A percentile compares a stretch with the other conserved stretches of the same genome.
phyloP scores from a whole-genome alignment of 441 rosid genomes.

The Brassica hybrid region DNA sequence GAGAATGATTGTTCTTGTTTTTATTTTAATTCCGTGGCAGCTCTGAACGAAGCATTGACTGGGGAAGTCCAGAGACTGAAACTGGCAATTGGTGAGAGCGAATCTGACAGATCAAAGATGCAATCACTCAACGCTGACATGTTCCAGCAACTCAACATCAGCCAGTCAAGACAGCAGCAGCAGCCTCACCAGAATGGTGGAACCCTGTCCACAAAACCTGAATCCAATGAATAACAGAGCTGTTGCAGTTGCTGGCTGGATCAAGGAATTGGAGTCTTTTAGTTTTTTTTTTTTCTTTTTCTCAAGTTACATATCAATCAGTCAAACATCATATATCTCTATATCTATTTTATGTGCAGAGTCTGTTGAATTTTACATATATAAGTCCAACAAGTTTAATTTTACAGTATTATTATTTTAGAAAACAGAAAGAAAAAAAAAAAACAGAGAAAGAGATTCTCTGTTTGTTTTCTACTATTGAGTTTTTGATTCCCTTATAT shows the following conservation, averaged over 20 bases:
- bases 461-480: constrained; percentile 21
- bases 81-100: constrained; percentile 61
- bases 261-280: constrained; percentile 8
- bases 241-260: constrained; percentile 18
- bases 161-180: constrained; percentile 48
- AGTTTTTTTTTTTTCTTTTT: background rate
- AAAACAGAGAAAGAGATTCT: constrained; percentile 17
- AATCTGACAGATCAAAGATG: constrained; percentile 60
- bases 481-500: background rate
- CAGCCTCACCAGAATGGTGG: constrained; percentile 49
- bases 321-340: constrained; percentile 18
- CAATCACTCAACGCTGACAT: constrained; percentile 62
- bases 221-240: constrained; percentile 47
- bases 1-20: background rate
- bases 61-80: constrained; percentile 89
- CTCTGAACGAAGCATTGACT: constrained; percentile 85
- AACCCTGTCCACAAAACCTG: constrained; percentile 45
- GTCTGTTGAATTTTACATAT: constrained; percentile 29
- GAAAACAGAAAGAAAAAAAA: background rate
- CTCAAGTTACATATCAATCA: constrained; percentile 20
- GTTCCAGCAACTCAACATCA: constrained; percentile 58
- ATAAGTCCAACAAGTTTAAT: background rate
- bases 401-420: constrained; percentile 2
- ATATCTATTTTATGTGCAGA: constrained; percentile 32
- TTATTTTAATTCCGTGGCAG: constrained; percentile 44